These are phyloP conservation scores for Gossypium schwendimanii DNA, from an alignment of 441 rosid genomes.

Conservation along the genomic window DNA sequence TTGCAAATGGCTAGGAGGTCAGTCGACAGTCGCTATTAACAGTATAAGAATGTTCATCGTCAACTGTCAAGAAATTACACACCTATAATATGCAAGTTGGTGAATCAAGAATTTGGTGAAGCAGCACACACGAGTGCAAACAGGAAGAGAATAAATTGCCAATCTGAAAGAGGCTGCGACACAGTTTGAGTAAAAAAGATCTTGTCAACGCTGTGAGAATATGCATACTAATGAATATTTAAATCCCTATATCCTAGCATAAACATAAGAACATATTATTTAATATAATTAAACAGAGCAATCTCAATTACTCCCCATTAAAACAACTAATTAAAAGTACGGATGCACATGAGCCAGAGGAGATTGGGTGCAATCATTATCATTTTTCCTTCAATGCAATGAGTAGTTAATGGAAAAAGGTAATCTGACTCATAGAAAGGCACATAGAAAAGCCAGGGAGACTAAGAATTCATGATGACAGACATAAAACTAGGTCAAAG, in stretches of 20 bases:
- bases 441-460: not conserved
- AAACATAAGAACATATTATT: not conserved
- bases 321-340: not conserved
- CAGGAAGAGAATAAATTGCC: not conserved
- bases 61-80: slow-evolving; percentile 4
- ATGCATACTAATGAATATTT: not conserved
- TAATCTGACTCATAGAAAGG: not conserved
- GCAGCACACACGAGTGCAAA: not conserved
- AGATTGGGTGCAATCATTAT: not conserved
- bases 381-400: not conserved
- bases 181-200: not conserved
- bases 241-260: not conserved
- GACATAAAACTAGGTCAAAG: not conserved
- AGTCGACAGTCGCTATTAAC: not conserved
- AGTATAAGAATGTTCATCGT: not conserved
- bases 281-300: not conserved
- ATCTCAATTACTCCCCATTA: not conserved
- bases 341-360: not conserved
- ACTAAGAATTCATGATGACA: not conserved
- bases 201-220: not conserved
- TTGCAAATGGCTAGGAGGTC: not conserved
- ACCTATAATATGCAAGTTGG: not conserved
- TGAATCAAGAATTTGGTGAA: not conserved
- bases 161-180: not conserved
- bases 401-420: not conserved